Conservation (phyloP, 1,284 basidiomycete species). For the Agroathelia rolfsii region DNA sequence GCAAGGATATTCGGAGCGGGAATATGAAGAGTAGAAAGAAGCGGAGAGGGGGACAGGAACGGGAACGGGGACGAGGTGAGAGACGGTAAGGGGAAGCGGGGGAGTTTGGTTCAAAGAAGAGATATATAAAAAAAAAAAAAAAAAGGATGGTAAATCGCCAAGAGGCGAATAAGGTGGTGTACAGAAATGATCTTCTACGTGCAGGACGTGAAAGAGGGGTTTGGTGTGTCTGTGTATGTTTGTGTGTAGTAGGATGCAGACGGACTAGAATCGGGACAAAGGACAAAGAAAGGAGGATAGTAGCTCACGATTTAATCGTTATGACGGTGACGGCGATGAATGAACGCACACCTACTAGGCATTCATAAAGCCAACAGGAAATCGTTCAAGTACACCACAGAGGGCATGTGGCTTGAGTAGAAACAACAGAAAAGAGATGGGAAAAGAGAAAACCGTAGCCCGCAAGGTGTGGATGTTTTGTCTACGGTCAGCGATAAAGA, state of each 20-base stretch:
- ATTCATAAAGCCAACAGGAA: no score
- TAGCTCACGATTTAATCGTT: no score
- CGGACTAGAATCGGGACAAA: no score
- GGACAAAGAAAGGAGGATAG: no score
- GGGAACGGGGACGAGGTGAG: slow-evolving; percentile 12
- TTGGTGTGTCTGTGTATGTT: no score
- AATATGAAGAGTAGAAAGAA: slow-evolving; percentile 18
- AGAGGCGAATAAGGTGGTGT: slow-evolving; percentile 4
- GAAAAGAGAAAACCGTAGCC: slow-evolving; percentile 6
- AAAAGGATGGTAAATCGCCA: slow-evolving; percentile 17
- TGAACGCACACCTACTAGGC: no score
- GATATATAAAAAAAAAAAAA: slow-evolving; percentile 12
- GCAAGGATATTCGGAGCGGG: slow-evolving; percentile 1
- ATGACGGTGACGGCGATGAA: no score
- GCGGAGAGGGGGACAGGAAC: slow-evolving; percentile 9
- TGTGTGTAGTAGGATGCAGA: no score
- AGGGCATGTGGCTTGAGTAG: no score
- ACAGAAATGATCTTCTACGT: slow-evolving; percentile 5
- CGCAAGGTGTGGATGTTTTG: slow-evolving; percentile 12
- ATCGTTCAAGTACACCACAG: no score
- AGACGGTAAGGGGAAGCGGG: slow-evolving; percentile 15
- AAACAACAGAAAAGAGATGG: slow-evolving; percentile 12
- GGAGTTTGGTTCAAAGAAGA: slow-evolving; percentile 9
- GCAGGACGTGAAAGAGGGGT: no score
- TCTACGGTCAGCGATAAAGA: slow-evolving; percentile 7